Percentiles rank a stretch among this genome's conserved stretches.
Evolutionary conservation across 768 basidiomycete genomes (phyloP).

Genomic region (Strobilomyces confusus): DNA sequence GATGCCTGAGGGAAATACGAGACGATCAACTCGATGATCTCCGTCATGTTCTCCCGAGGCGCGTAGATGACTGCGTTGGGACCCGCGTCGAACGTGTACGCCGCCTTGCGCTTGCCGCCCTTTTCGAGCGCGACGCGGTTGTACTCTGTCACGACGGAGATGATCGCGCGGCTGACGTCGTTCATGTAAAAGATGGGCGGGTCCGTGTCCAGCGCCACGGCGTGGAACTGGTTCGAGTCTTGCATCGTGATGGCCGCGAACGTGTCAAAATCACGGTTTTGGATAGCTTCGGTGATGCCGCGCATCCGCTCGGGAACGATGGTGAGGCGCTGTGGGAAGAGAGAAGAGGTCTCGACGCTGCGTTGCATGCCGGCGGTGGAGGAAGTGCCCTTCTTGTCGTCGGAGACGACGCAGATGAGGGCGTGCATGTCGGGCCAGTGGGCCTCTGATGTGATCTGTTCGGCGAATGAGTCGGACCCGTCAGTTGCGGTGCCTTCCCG

Average conservation of each 20-base stretch:
- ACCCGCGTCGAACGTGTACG: slow-evolving; percentile 99
- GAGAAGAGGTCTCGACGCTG: slow-evolving; percentile 86
- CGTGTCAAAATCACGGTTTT: slow-evolving; percentile 71
- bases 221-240: slow-evolving; percentile 99
- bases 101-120: slow-evolving; percentile 68
- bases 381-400: slow-evolving; percentile 94
- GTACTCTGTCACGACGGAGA: slow-evolving; percentile 86
- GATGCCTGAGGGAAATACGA: slow-evolving; percentile 82
- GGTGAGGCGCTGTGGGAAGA: slow-evolving; percentile 87
- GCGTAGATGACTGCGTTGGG: slow-evolving; percentile 99
- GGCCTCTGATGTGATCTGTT: slow-evolving; percentile 75
- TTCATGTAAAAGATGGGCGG: slow-evolving; percentile 99
- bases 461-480: slow-evolving; percentile 85
- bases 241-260: slow-evolving; percentile 94
- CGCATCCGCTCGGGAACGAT: slow-evolving; percentile 89
- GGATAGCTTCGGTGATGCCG: slow-evolving; percentile 77
- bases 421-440: slow-evolving; percentile 98
- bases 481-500: slow-evolving; percentile 48
- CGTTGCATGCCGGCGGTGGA: slow-evolving; percentile 97
- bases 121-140: slow-evolving; percentile 70
- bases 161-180: slow-evolving; percentile 93
- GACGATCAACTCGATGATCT: slow-evolving; percentile 72
- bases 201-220: slow-evolving; percentile 92
- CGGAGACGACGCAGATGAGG: slow-evolving; percentile 93
- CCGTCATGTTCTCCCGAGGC: slow-evolving; percentile 66